Base-by-base conservation (phyloP, 495 filamentous ascomycete genomes). In the Choiromyces venosus region DNA sequence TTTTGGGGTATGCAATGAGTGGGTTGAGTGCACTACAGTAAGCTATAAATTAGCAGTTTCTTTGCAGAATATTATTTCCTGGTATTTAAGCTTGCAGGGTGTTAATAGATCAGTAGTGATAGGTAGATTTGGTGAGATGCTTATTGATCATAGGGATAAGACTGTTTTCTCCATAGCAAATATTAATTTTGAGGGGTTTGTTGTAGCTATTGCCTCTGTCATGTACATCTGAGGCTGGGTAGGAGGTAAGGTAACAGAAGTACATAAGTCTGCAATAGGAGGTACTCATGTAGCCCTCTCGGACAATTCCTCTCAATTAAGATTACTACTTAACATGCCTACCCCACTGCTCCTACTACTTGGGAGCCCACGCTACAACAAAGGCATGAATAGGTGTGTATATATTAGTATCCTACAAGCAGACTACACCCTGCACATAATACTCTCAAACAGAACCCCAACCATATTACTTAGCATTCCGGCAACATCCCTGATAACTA, bases 1-100 rank as follows among this genome's bases (percentile, higher is more conserved):
- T 75, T 36, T 65, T 80, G 40, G 79, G 78, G 2, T 70, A 71
- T 71, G 79, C 78, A 65, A 76, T 76, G 36, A 65, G 80, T 42
- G 68, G 72, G n/a, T 56, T 81, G n/a, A 76, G 36, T n/a, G 42
- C 68, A 33, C 69, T 81, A 14, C 78, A 81, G 44, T 72, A 52
- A 42, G 73, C 76, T 14, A 52, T 78, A 25, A 76, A 71, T 35
- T 71, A 56, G 1, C 69, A n/a, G 44, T 75, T 18, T 42, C 69
- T 14, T 68, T 75, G 52, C 78, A 75, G 78, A 74, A 80, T 71
- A 52, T 80, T 65, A 68, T 80, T 44, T 68, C 75, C 18, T 42
- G 80, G n/a, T 71, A 76, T 64, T 65, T 80, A 18, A 78, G 78
- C 14, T 73, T 68, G 36, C 44, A 16, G 36, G 65, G 42, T 29